A percentile compares a stretch with the other conserved stretches of the same genome.
phyloP scores from a whole-genome alignment of 768 basidiomycete species.

The Trametes cinnabarina region DNA sequence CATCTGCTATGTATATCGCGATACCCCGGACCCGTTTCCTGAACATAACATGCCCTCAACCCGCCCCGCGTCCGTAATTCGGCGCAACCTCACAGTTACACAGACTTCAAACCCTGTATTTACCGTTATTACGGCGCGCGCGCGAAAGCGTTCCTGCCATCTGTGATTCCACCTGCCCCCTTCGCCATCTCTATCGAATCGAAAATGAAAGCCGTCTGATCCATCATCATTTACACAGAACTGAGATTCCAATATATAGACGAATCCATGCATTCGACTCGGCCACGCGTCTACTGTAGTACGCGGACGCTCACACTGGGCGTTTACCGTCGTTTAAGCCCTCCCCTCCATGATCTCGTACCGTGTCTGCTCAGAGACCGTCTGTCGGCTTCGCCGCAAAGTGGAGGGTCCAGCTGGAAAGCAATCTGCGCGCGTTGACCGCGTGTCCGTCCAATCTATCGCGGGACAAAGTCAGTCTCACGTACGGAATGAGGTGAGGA shows the following conservation, averaged over 20 bases:
- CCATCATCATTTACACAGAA: neutral
- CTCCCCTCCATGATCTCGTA: no score
- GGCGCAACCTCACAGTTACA: no score
- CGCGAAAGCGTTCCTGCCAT: no score
- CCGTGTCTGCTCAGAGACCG: neutral
- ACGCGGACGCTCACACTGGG: no score
- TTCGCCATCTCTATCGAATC: neutral
- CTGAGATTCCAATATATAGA: neutral
- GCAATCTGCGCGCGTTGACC: slow-evolving; percentile 79
- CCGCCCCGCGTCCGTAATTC: no score
- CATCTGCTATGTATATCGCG: no score
- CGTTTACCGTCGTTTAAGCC: no score
- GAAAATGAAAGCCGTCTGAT: neutral
- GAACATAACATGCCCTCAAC: no score
- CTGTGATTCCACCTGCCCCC: neutral
- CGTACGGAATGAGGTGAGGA: neutral
- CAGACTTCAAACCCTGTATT: no score
- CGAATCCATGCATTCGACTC: neutral
- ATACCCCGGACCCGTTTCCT: no score
- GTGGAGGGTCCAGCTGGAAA: slow-evolving; percentile 93
- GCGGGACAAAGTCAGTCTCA: slow-evolving; percentile 3
- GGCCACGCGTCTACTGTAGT: neutral
- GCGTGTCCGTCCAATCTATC: slow-evolving; percentile 77
- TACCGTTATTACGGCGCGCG: no score
- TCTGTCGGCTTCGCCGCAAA: slow-evolving; percentile 65